Evolutionary conservation across 495 filamentous ascomycete genomes (phyloP).

Genomic region (Pyrenula massariospora): DNA sequence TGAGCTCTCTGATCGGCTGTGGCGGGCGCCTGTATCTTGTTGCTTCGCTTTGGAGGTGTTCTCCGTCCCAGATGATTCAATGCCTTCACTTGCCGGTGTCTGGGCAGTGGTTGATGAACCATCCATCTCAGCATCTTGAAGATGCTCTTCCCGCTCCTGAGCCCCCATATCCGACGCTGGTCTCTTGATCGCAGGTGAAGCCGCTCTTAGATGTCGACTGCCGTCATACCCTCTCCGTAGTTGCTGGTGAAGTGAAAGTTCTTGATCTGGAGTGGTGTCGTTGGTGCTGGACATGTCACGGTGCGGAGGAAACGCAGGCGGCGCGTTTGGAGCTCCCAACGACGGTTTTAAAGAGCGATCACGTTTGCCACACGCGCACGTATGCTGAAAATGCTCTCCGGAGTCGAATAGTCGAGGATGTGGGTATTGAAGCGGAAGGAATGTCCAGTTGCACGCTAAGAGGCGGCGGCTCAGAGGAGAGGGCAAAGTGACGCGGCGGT

Average conservation of each 20-base stretch:
- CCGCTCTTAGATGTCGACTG: slow-evolving; percentile 21
- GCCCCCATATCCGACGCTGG: slow-evolving; percentile 37
- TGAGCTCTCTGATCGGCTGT: slow-evolving; percentile 9
- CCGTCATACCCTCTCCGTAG: slow-evolving; percentile 2
- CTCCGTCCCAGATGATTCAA: neutral
- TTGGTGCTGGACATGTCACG: neutral
- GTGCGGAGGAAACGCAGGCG: neutral
- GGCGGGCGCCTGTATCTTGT: slow-evolving; percentile 13
- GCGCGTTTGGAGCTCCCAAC: neutral
- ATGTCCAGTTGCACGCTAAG: neutral
- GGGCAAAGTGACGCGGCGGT: too few species aligned
- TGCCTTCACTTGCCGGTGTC: neutral
- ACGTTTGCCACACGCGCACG: neutral
- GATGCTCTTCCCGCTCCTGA: slow-evolving; percentile 7
- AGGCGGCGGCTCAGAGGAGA: too few species aligned
- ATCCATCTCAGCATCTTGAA: slow-evolving; percentile 23
- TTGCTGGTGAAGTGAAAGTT: neutral
- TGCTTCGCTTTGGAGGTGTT: slow-evolving; percentile 12
- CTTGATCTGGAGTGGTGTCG: neutral
- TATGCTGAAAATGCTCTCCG: neutral
- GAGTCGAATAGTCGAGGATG: neutral
- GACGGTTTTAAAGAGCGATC: neutral
- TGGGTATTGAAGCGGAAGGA: neutral
- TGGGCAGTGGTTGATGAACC: neutral
- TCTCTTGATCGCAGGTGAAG: slow-evolving; percentile 41